These are phyloP conservation scores for Skeletonema grethae DNA, from an alignment of 108 stramenopile genomes.

Conservation along the genomic window DNA sequence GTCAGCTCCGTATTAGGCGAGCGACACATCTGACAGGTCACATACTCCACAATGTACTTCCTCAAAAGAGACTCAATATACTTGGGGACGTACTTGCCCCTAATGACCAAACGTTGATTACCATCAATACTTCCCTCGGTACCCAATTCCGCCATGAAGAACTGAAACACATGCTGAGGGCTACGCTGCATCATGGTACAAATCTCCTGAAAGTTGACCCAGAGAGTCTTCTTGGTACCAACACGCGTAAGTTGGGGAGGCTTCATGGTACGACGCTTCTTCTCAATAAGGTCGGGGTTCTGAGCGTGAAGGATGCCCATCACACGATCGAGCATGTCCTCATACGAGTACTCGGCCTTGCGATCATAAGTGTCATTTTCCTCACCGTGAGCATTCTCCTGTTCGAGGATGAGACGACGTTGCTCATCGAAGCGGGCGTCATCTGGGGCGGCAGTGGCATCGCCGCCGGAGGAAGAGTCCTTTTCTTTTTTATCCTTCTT, in stretches of 20 bases:
- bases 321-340: constrained; percentile 88
- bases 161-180: constrained; percentile 97
- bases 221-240: constrained; percentile 95
- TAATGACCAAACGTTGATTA: constrained; percentile 96
- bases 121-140: constrained; percentile 99
- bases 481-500: constrained; percentile 71
- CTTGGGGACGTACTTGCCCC: constrained; percentile 96
- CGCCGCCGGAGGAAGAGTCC: constrained; percentile 17
- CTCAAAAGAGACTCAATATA: constrained; percentile 97
- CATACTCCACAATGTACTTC: constrained; percentile 99
- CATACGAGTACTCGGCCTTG: constrained; percentile 89
- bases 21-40: constrained; percentile 99
- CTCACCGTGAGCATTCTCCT: constrained; percentile 64
- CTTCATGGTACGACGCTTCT: constrained; percentile 97
- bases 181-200: constrained; percentile 97
- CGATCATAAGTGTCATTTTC: constrained; percentile 79
- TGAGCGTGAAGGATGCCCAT: constrained; percentile 90
- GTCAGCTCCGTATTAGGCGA: constrained; percentile 94
- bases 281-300: constrained; percentile 96
- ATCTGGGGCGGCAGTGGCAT: constrained; percentile 24
- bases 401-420: constrained; percentile 62
- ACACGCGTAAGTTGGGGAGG: constrained; percentile 96
- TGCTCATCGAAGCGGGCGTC: constrained; percentile 64
- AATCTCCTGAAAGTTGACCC: constrained; percentile 99
- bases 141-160: constrained; percentile 99